Evolutionary conservation across 2,329 filamentous ascomycete species (phyloP).

Genomic region (Pseudonectria buxi): DNA sequence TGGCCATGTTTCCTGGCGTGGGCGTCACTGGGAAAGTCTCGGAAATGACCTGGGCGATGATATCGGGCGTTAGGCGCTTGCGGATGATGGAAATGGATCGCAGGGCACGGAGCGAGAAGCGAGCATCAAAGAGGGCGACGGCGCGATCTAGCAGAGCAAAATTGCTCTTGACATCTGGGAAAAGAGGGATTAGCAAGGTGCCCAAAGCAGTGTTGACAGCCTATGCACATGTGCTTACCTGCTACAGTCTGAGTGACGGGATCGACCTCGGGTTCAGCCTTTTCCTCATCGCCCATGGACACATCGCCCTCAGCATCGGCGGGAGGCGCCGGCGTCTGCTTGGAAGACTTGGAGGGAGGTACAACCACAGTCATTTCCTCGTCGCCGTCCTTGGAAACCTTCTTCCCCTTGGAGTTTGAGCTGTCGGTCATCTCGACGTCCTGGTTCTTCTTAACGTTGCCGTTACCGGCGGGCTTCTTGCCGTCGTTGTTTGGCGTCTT

Average conservation of each 20-base stretch:
- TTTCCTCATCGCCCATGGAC: conserved; percentile 58
- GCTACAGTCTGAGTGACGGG: conserved; percentile 52
- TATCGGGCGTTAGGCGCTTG: conserved; percentile 78
- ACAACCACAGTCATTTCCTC: conserved; percentile 79
- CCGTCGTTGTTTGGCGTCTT: conserved; percentile 68
- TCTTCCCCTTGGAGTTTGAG: conserved; percentile 61
- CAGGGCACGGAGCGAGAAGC: conserved; percentile 89
- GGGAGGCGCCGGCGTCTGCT: conserved; percentile 48
- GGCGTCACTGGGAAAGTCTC: conserved; percentile 65
- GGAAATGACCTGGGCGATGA: conserved; percentile 72
- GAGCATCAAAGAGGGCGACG: conserved; percentile 85
- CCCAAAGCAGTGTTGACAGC: too few relatives aligned
- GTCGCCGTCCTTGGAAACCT: conserved; percentile 58
- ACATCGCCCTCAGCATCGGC: conserved; percentile 64
- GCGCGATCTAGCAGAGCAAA: conserved; percentile 87
- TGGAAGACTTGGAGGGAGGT: conserved; percentile 60
- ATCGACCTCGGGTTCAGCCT: conserved; percentile 51
- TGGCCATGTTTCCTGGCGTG: conserved; percentile 57
- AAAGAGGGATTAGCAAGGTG: conserved; percentile 12
- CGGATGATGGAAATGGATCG: conserved; percentile 93
- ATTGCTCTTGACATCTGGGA: conserved; percentile 85
- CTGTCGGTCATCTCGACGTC: conserved; percentile 68
- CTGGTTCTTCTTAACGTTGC: conserved; percentile 47
- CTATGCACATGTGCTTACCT: conserved; percentile 44
- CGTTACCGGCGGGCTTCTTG: conserved; percentile 63